Conservation (phyloP, 2,329 filamentous ascomycete genomes). For the Colletotrichum neosansevieriae region DNA sequence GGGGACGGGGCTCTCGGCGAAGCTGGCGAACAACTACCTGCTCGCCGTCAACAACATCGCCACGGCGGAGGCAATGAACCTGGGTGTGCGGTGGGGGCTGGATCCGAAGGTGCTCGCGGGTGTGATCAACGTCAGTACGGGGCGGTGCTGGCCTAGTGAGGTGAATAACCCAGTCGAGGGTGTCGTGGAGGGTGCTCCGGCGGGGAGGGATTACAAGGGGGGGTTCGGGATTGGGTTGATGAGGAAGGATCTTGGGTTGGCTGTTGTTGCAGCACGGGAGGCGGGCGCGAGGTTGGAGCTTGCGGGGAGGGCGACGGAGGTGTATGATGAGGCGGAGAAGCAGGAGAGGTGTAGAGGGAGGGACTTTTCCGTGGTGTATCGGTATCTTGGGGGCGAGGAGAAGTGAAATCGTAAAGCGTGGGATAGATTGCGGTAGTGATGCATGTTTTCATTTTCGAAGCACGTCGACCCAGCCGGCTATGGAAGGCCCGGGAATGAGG, state of each 20-base stretch:
- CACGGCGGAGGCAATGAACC: conserved; percentile 74
- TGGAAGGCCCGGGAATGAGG: conserved; percentile 5
- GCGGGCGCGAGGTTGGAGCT: conserved; percentile 75
- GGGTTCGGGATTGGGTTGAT: conserved; percentile 84
- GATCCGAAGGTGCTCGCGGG: conserved; percentile 77
- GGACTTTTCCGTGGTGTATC: conserved; percentile 87
- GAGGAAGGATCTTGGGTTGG: conserved; percentile 83
- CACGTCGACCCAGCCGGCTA: conserved; percentile 17
- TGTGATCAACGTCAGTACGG: conserved; percentile 93
- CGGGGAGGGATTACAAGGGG: conserved; percentile 79
- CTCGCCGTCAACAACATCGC: conserved; percentile 91
- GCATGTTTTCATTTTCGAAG: neutral
- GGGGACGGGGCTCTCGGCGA: conserved; percentile 88
- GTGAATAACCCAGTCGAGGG: conserved; percentile 95
- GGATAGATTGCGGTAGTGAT: neutral
- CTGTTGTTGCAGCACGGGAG: conserved; percentile 77
- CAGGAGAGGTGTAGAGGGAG: conserved; percentile 73
- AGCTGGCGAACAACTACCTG: conserved; percentile 97
- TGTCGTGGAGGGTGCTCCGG: conserved; percentile 81
- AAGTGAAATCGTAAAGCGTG: neutral
- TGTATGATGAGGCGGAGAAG: conserved; percentile 76
- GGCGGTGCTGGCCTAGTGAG: conserved; percentile 96
- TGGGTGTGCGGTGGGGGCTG: conserved; percentile 71
- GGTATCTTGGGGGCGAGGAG: conserved; percentile 72
- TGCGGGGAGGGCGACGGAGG: conserved; percentile 69